These are phyloP conservation scores for Trichosanthes cucumerina DNA, from an alignment of 306 rosid species.

Conservation along the genomic window DNA sequence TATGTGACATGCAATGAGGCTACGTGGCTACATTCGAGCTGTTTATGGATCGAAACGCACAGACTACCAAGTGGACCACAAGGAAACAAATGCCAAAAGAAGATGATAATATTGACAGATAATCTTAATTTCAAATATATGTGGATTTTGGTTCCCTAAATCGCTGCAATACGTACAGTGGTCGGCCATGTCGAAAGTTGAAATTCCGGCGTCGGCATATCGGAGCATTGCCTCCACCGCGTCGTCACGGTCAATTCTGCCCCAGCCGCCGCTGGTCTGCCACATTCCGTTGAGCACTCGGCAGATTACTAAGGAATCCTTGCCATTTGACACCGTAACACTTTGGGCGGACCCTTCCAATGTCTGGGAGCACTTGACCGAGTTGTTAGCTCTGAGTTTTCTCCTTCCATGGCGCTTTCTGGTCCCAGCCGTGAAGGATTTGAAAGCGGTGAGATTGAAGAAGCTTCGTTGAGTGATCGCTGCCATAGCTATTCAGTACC, in stretches of 20 bases:
- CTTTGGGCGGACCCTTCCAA: slow-evolving; percentile 22
- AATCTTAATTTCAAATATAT: neutral
- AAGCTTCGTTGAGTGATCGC: neutral
- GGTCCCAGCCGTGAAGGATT: neutral
- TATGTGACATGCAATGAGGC: neutral
- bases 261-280: slow-evolving; percentile 92
- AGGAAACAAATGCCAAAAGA: neutral
- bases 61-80: neutral
- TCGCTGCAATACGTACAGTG: slow-evolving; percentile 38
- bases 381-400: slow-evolving; percentile 7
- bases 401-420: neutral
- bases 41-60: neutral
- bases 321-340: slow-evolving; percentile 39
- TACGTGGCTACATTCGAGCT: neutral
- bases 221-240: slow-evolving; percentile 87
- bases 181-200: slow-evolving; percentile 96
- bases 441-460: neutral
- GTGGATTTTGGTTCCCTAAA: neutral
- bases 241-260: slow-evolving; percentile 64
- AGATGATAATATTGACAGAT: neutral
- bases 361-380: slow-evolving; percentile 33
- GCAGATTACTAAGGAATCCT: slow-evolving; percentile 61
- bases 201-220: slow-evolving; percentile 69
- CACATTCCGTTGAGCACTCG: slow-evolving; percentile 80
- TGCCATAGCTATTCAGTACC: neutral